Evolutionary conservation across 108 stramenopile species (phyloP).

Genomic region (Skeletonema menzelii): DNA sequence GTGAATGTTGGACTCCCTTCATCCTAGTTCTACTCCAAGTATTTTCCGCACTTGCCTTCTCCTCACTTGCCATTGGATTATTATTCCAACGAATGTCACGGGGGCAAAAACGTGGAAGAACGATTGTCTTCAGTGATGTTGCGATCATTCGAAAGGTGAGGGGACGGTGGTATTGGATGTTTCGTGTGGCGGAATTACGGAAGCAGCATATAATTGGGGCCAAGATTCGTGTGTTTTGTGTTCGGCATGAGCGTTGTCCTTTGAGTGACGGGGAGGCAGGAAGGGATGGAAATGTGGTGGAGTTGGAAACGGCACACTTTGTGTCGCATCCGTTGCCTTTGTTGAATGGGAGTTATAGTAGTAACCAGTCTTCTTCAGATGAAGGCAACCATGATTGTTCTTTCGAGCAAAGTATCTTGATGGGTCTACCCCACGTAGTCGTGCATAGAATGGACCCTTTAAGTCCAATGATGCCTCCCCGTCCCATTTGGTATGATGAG

Average conservation of each 20-base stretch:
- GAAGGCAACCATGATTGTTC: not conserved
- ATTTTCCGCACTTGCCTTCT: constrained; percentile 84
- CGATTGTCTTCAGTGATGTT: constrained; percentile 89
- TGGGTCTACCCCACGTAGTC: constrained; percentile 93
- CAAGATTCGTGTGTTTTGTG: constrained; percentile 88
- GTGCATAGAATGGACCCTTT: constrained; percentile 89
- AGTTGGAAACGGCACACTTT: constrained; percentile 43
- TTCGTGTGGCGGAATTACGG: constrained; percentile 91
- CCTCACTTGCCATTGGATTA: constrained; percentile 91
- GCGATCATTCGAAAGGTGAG: constrained; percentile 81
- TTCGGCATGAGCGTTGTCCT: constrained; percentile 78
- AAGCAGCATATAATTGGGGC: constrained; percentile 93
- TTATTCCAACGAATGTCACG: constrained; percentile 89
- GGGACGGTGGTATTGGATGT: constrained; percentile 88
- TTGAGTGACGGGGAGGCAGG: constrained; percentile 47
- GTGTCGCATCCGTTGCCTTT: constrained; percentile 43
- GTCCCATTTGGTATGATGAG: constrained; percentile 74
- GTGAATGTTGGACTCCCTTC: constrained; percentile 85
- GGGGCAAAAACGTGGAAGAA: constrained; percentile 85
- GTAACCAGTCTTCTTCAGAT: constrained; percentile 4
- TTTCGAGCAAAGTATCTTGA: constrained; percentile 74
- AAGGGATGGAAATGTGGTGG: constrained; percentile 38
- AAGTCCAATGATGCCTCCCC: constrained; percentile 81
- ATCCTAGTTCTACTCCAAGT: constrained; percentile 85
- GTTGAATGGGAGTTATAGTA: constrained; percentile 23